A percentile compares a stretch with the other conserved stretches of the same genome.
Conservation (phyloP, 2,329 filamentous ascomycete species). For the Colletotrichum navitas region DNA sequence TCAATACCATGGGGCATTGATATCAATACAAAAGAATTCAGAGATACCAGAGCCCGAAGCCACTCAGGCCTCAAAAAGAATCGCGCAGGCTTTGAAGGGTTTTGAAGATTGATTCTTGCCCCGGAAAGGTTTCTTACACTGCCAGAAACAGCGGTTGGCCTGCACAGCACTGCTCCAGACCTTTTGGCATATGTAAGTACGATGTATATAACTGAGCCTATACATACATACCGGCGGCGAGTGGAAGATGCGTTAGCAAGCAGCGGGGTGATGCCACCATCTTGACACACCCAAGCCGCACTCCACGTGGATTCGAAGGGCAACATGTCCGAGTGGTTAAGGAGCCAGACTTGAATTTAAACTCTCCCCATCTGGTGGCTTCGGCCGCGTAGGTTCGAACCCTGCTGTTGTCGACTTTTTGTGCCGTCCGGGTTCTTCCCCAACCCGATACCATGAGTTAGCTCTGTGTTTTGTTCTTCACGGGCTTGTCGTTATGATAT, state of each 20-base stretch:
- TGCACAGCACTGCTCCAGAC: neutral
- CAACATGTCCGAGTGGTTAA: conserved; percentile 39
- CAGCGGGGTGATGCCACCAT: neutral
- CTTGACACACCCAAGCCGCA: rapidly evolving
- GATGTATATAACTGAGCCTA: neutral
- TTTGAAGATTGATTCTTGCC: neutral
- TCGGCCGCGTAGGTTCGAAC: conserved; percentile 40
- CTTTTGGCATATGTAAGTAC: neutral
- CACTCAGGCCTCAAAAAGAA: neutral
- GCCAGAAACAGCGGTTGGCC: neutral
- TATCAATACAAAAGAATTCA: neutral
- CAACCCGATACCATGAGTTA: neutral
- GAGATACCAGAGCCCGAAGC: neutral
- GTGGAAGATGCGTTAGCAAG: neutral
- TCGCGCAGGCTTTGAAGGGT: neutral
- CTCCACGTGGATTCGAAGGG: neutral
- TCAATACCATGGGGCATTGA: neutral
- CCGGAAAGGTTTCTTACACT: neutral
- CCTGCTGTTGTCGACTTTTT: conserved; percentile 33
- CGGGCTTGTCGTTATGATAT: neutral
- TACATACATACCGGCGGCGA: neutral
- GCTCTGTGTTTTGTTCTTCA: neutral
- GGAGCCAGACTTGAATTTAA: conserved; percentile 29
- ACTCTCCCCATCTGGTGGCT: conserved; percentile 15
- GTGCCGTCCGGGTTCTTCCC: neutral